Conservation (phyloP, 2,329 filamentous ascomycete species). For the Fusarium graminum region DNA sequence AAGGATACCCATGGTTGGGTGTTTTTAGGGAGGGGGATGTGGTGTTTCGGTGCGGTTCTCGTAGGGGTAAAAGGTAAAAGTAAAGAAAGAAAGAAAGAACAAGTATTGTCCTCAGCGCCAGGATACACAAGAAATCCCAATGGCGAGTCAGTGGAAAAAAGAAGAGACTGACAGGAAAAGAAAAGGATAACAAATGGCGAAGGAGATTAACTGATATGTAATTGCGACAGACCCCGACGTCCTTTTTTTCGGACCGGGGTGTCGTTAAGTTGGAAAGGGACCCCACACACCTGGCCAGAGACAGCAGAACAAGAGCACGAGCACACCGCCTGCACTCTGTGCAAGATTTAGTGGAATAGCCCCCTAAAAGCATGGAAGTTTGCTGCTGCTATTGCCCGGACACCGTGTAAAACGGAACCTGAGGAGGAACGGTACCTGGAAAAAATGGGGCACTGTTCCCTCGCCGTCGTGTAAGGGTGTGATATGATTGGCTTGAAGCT, state of each 20-base stretch:
- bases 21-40: slow-evolving; percentile 5
- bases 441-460: slow-evolving; percentile 15
- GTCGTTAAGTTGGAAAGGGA: slow-evolving; percentile 24
- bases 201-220: slow-evolving; percentile 53
- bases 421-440: slow-evolving; percentile 31
- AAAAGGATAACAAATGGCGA: slow-evolving; percentile 41
- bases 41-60: slow-evolving; percentile 15
- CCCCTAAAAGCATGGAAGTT: slow-evolving; percentile 1
- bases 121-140: slow-evolving; percentile 28
- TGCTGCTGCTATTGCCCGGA: slow-evolving; percentile 10
- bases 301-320: slow-evolving; percentile 11
- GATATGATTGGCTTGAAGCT: slow-evolving; percentile 26
- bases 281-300: slow-evolving; percentile 33
- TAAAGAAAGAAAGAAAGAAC: slow-evolving; percentile 6
- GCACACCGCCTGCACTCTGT: slow-evolving; percentile 38
- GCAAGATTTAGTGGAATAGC: slow-evolving; percentile 26
- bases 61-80: neutral
- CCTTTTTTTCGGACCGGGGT: slow-evolving; percentile 46
- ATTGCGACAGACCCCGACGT: slow-evolving; percentile 46
- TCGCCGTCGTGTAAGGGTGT: slow-evolving; percentile 6
- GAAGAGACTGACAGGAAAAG: slow-evolving; percentile 37
- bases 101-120: slow-evolving; percentile 23
- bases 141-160: slow-evolving; percentile 37
- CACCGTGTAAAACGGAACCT: slow-evolving; percentile 23
- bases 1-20: slow-evolving; percentile 66